Percentiles rank a stretch among this genome's conserved stretches.
These are phyloP conservation scores for Quercus gilva DNA, from an alignment of 306 rosid genomes.

Conservation along the genomic window DNA sequence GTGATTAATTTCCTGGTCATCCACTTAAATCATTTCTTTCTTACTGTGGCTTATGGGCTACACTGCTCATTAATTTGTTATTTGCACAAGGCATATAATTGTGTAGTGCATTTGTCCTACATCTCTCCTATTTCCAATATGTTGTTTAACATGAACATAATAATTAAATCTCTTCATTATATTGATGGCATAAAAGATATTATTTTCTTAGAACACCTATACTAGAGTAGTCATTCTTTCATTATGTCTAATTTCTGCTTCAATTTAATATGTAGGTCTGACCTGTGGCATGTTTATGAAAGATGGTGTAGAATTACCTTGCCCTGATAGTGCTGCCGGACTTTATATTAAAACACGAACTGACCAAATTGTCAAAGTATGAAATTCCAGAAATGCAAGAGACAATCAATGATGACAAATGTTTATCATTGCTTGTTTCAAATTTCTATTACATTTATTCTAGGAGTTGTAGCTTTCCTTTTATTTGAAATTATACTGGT, in stretches of 20 bases:
- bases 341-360: conserved; percentile 77
- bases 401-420: background rate
- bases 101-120: background rate
- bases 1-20: conserved; percentile 29
- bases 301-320: conserved; percentile 76
- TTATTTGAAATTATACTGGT: background rate
- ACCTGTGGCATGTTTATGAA: conserved; percentile 65
- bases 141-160: background rate
- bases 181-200: conserved; percentile 9
- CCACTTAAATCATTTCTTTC: background rate
- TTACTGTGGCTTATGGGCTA: background rate
- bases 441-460: background rate
- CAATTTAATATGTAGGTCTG: conserved; percentile 62
- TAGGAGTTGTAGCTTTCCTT: conserved; percentile 8
- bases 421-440: conserved; percentile 13
- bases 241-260: conserved; percentile 28
- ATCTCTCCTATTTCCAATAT: background rate
- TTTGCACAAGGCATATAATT: background rate
- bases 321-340: conserved; percentile 86
- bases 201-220: background rate
- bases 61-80: background rate
- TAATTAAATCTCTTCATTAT: background rate
- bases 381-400: conserved; percentile 18
- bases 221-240: conserved; percentile 5
- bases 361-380: conserved; percentile 82